phyloP scores from a whole-genome alignment of 2,329 filamentous ascomycete species.

The Purpureocillium takamizusanense region DNA sequence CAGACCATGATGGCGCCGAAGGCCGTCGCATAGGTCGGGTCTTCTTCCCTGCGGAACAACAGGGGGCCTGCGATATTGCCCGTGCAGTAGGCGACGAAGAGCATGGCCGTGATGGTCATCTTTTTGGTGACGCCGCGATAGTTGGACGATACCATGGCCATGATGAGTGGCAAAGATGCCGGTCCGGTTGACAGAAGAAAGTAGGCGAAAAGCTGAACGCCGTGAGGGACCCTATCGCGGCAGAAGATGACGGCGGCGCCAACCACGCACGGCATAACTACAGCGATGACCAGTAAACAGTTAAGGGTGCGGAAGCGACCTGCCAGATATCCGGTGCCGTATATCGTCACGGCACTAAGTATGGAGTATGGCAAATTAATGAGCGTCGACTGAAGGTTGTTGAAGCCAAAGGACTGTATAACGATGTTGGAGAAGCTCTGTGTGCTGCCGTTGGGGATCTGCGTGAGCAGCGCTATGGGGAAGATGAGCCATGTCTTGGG shows the following conservation, averaged over 20 bases:
- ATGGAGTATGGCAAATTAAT: constrained; percentile 52
- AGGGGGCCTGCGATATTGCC: constrained; percentile 50
- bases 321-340: constrained; percentile 39
- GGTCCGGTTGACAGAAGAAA: constrained; percentile 47
- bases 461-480: constrained; percentile 39
- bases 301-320: constrained; percentile 41
- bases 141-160: constrained; percentile 47
- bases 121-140: constrained; percentile 51
- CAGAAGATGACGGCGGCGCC: constrained; percentile 45
- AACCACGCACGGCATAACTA: constrained; percentile 40
- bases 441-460: constrained; percentile 55
- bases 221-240: constrained; percentile 27
- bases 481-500: constrained; percentile 54
- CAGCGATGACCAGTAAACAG: constrained; percentile 39
- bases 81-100: constrained; percentile 46
- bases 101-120: constrained; percentile 46
- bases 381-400: constrained; percentile 42
- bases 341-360: constrained; percentile 37
- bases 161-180: constrained; percentile 42
- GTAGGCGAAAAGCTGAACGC: constrained; percentile 45
- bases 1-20: constrained; percentile 48
- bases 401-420: constrained; percentile 46
- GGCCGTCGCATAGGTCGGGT: constrained; percentile 42
- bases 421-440: constrained; percentile 51
- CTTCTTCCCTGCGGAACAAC: constrained; percentile 40